Base-by-base conservation (phyloP, 148 eudicot species). In the Rhododendron griersonianum region DNA sequence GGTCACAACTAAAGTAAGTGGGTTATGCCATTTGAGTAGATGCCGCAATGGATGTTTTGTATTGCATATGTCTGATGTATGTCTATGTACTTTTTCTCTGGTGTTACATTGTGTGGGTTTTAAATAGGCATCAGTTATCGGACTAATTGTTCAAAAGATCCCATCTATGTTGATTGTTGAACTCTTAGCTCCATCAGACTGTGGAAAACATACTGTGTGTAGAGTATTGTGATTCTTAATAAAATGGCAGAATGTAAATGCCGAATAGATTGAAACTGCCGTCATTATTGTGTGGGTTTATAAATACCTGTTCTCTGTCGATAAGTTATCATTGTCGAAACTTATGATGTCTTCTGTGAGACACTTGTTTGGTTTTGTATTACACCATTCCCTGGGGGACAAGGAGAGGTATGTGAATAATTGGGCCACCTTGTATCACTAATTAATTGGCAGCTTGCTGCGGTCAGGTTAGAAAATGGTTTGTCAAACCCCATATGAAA, bases 1-100 rank as follows among this genome's bases (percentile, higher is more conserved):
- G 89, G 90, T 95, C 87, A 94, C 98, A 79, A 94, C 98, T 85
- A 95, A 98, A 91, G 98, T 95, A 91, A 91, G 93, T 50, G 28
- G 74, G 33, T 25, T 77, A 67, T 81, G 76, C 82, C 55, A 78
- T 81, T 71, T 75, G 35, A 14, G 51, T 39, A 71, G 69, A 39
- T 81, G 84, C 30, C 45, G 23, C 10, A 3, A 81, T 4, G 71
- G 11, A 33, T 25, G 39, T 19, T 19, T 35, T 81, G 11, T 37
- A 10, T 65, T 67, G 74, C 74, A 9, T 23, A 9, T 67, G 30
- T 63, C 30, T 8, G 15, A 3, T 25, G 14, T 67, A 67, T 67
- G 15, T 67, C 28, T 67, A 8, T 19, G 67, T 65, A 23, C 7
- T 65, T 65, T 65, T 65, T 41, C 11, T 65, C 71, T n/a, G 30